Base-by-base conservation (phyloP, 2,329 filamentous ascomycete genomes). In the Aureobasidium sp. region DNA sequence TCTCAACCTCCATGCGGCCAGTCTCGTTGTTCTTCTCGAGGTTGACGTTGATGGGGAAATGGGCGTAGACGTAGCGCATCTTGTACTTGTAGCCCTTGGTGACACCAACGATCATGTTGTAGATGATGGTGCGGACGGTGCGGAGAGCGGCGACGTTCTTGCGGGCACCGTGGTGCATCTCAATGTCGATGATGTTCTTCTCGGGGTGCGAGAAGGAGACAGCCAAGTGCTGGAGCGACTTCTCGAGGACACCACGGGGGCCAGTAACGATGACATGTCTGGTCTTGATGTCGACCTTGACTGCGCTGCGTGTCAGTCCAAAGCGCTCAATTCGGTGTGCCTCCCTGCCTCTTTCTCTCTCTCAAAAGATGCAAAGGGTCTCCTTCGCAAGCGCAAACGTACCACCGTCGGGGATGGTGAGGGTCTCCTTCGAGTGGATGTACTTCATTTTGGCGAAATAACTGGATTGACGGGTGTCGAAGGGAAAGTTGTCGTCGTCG, bases 1-100 rank as follows among this genome's bases (percentile, higher is more conserved):
- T 97, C 88, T 99, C 94, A 76, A 99, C 90, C 81, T 96, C 89
- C 77, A 76, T 89, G 72, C 87, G 81, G 71, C 87, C 92, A 67
- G 90, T 94, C 83, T 97, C 94, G 75, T 79, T 78, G 86, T 93
- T 93, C 89, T 97, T 92, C 74, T 96, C 91, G 71, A 99, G 81
- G 85, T 97, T 97, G 83, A 99, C 93, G 86, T 99, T 99, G 91
- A 99, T 99, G 81, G 94, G 94, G 78, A 99, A 99, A 88, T 99
- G 94, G 78, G 94, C 94, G 80, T 99, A 99, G 81, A 99, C 94
- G 84, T 99, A 99, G 76, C 95, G 91, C 93, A 99, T 97, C 90
- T 99, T 99, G 89, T 99, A 99, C 85, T 95, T 95, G 90, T 89
- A 99, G 72, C 94, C 94, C 85, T 93, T 96, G 79, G 94, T 99